These are phyloP conservation scores for Gelatoporia subvermispora DNA, from an alignment of 768 basidiomycete genomes.

Conservation along the genomic window DNA sequence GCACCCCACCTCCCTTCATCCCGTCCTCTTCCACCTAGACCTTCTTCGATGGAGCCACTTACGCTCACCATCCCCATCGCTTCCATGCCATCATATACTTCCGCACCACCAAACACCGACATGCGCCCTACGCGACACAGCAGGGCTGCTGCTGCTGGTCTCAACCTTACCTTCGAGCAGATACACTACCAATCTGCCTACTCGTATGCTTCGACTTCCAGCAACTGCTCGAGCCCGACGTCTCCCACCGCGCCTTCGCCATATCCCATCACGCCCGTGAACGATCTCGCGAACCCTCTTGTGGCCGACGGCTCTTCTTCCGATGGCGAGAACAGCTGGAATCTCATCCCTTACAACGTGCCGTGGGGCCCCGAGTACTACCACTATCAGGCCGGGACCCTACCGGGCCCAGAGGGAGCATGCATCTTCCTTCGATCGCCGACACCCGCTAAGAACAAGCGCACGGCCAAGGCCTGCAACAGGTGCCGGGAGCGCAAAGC, in stretches of 20 bases:
- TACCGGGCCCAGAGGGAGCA: slow-evolving; percentile 33
- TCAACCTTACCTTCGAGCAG: not conserved
- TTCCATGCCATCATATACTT: not conserved
- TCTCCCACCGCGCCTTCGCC: not conserved
- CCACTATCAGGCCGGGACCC: slow-evolving; percentile 27
- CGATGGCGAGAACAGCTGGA: slow-evolving; percentile 21
- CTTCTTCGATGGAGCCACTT: not conserved
- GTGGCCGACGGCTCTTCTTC: not conserved
- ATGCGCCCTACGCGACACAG: not conserved
- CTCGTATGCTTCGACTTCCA: not conserved
- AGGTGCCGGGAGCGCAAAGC: slow-evolving; percentile 36
- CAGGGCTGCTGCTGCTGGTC: slow-evolving; percentile 1
- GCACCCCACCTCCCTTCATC: not conserved
- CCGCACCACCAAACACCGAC: not conserved
- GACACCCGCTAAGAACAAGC: slow-evolving; percentile 32
- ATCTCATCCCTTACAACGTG: slow-evolving; percentile 35
- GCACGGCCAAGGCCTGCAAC: slow-evolving; percentile 33
- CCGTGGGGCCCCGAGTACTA: slow-evolving; percentile 33
- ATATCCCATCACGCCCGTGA: not conserved
- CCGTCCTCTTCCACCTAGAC: not conserved
- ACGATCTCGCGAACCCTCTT: not conserved
- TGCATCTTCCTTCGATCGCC: slow-evolving; percentile 36
- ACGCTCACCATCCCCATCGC: not conserved
- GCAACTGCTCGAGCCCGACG: not conserved
- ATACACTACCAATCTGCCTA: not conserved